Conservation (phyloP, 345 rosid species). For the Conringia planisiliqua region DNA sequence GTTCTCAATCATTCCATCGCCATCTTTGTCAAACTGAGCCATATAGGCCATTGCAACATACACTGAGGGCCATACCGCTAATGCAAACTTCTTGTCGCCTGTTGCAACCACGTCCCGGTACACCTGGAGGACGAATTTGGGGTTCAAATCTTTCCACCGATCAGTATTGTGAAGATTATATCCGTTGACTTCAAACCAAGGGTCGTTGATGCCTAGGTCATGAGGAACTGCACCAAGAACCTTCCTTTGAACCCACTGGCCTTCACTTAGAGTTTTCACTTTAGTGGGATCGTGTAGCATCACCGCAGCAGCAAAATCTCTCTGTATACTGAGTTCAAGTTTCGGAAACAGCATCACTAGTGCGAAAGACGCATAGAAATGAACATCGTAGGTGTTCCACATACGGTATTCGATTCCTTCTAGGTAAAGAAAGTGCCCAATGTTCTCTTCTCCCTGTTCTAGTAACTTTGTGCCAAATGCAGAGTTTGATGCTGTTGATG, state of each 20-base stretch:
- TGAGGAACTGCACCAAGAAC: constrained; percentile 97
- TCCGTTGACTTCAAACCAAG: constrained; percentile 90
- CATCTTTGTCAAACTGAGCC: constrained; percentile 90
- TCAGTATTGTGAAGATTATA: constrained; percentile 67
- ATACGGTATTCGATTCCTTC: constrained; percentile 87
- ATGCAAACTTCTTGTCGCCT: constrained; percentile 73
- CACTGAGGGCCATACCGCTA: constrained; percentile 89
- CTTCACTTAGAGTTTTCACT: constrained; percentile 56
- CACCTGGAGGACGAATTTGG: constrained; percentile 91
- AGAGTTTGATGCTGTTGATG: constrained; percentile 61
- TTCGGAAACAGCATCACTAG: constrained; percentile 86
- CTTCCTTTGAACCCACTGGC: constrained; percentile 64
- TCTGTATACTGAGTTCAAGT: constrained; percentile 81
- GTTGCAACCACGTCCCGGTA: constrained; percentile 88
- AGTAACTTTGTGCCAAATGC: constrained; percentile 90
- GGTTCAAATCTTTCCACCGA: constrained; percentile 92
- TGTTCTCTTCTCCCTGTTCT: constrained; percentile 85
- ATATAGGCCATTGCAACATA: constrained; percentile 86
- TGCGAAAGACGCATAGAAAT: constrained; percentile 88
- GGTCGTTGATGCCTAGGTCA: constrained; percentile 76
- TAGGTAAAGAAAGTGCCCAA: constrained; percentile 88
- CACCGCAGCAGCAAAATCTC: constrained; percentile 92
- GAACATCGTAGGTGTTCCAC: constrained; percentile 98
- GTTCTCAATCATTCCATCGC: constrained; percentile 94
- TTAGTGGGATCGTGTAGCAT: constrained; percentile 85